Percentiles rank a stretch among this genome's conserved stretches.
These are phyloP conservation scores for Leptographium flavum DNA, from an alignment of 2,329 filamentous ascomycete species.

Conservation along the genomic window DNA sequence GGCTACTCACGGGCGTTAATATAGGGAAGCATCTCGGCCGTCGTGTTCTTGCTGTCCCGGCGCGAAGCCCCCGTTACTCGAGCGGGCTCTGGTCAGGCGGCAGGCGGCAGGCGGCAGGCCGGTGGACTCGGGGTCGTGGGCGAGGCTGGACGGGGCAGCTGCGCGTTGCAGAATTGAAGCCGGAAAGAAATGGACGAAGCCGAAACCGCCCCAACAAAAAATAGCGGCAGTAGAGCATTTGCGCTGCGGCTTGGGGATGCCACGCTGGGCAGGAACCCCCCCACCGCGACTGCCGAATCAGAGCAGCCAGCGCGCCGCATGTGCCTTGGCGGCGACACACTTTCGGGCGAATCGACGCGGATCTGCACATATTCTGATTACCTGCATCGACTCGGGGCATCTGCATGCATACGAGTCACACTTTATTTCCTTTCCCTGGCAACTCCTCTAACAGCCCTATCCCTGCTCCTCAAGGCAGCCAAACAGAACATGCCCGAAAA, in stretches of 20 bases:
- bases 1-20: constrained; percentile 14
- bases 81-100: too few species aligned
- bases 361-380: not conserved
- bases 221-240: not conserved
- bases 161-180: not conserved
- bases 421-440: constrained; percentile 2
- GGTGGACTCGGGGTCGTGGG: too few species aligned
- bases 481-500: not conserved
- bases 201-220: not conserved
- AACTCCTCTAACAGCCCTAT: constrained; percentile 3
- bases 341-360: not conserved
- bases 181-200: not conserved
- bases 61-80: too few species aligned
- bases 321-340: not conserved
- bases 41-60: not conserved
- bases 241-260: too few species aligned
- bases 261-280: not conserved
- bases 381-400: not conserved
- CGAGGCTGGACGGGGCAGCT: not conserved
- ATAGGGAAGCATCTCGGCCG: constrained; percentile 15
- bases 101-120: too few species aligned
- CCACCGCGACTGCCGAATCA: constrained; percentile 4
- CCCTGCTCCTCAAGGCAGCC: not conserved
- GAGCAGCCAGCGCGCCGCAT: not conserved
- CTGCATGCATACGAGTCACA: not conserved